These are phyloP conservation scores for Urochloa ruziziensis DNA, from an alignment of 176 grass and related monocot genomes.

Conservation along the genomic window DNA sequence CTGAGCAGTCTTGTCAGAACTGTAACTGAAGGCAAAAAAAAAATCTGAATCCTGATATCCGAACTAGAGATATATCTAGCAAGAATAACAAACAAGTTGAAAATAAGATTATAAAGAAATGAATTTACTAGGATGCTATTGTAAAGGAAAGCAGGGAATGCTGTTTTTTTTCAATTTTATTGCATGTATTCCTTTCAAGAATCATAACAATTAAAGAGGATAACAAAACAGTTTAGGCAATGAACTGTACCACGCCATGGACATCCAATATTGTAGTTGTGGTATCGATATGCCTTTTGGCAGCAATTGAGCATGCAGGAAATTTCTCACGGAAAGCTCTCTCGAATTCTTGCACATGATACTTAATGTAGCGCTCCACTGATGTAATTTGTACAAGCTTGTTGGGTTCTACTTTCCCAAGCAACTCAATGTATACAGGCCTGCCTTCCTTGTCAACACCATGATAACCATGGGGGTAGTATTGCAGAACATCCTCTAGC, in stretches of 20 bases:
- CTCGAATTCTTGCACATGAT: conserved; percentile 96
- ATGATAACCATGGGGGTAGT: conserved; percentile 97
- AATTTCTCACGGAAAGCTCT: conserved; percentile 91
- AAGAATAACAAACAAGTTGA: background rate
- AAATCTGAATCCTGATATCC: conserved; percentile 9
- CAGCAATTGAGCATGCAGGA: conserved; percentile 83
- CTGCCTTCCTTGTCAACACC: conserved; percentile 92
- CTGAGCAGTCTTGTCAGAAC: background rate
- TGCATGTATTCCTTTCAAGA: background rate
- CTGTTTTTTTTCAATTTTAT: background rate
- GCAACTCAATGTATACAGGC: conserved; percentile 95
- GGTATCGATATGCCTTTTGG: conserved; percentile 89
- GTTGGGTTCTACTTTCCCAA: conserved; percentile 91
- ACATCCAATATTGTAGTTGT: conserved; percentile 98
- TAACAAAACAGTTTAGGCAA: conserved; percentile 21
- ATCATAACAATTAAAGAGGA: background rate
- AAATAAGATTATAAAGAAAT: background rate
- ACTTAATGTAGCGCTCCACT: conserved; percentile 88
- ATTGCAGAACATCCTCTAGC: conserved; percentile 78
- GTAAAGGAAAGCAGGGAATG: conserved; percentile 1
- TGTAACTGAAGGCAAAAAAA: background rate
- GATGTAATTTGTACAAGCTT: conserved; percentile 90
- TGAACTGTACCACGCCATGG: conserved; percentile 86
- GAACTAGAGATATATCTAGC: background rate
- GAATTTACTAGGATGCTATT: background rate